These are phyloP conservation scores for Candida caryicola DNA, from an alignment of 805 yeast genomes.

Conservation along the genomic window DNA sequence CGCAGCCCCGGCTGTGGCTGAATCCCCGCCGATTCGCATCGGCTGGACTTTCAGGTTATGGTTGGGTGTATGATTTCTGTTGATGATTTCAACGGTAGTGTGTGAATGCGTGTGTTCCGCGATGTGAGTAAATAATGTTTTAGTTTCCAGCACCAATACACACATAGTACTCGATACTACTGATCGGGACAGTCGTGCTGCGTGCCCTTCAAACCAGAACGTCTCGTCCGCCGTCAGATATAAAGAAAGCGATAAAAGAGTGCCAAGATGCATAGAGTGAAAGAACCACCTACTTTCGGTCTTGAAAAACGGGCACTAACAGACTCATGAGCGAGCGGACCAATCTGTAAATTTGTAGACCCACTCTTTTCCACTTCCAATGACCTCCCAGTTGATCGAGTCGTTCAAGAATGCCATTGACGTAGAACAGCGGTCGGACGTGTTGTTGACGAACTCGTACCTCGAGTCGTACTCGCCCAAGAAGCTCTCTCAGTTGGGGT, in stretches of 20 bases:
- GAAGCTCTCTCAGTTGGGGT: conserved; percentile 64
- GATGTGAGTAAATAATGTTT: too few relatives aligned
- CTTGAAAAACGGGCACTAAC: conserved; percentile 32
- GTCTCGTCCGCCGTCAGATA: conserved; percentile 14
- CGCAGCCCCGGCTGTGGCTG: too few relatives aligned
- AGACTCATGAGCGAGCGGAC: conserved; percentile 4
- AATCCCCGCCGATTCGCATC: too few relatives aligned
- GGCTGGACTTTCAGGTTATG: too few relatives aligned
- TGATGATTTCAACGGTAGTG: too few relatives aligned
- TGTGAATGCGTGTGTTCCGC: too few relatives aligned
- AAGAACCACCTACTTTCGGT: conserved; percentile 9
- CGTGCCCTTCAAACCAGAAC: too few relatives aligned
- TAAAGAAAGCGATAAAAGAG: conserved; percentile 9
- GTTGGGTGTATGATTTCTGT: too few relatives aligned
- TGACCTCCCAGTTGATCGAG: conserved; percentile 11
- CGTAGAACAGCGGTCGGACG: conserved; percentile 37
- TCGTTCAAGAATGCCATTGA: conserved; percentile 32
- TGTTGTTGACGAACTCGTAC: conserved; percentile 30
- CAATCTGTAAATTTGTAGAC: neutral
- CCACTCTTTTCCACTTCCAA: neutral
- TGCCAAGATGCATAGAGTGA: conserved; percentile 28
- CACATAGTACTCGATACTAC: too few relatives aligned
- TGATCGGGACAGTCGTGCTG: too few relatives aligned
- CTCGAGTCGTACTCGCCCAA: conserved; percentile 50
- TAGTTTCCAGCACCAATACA: too few relatives aligned